Evolutionary conservation across 257 asterid species (phyloP).

Genomic region (Solanum chilense): DNA sequence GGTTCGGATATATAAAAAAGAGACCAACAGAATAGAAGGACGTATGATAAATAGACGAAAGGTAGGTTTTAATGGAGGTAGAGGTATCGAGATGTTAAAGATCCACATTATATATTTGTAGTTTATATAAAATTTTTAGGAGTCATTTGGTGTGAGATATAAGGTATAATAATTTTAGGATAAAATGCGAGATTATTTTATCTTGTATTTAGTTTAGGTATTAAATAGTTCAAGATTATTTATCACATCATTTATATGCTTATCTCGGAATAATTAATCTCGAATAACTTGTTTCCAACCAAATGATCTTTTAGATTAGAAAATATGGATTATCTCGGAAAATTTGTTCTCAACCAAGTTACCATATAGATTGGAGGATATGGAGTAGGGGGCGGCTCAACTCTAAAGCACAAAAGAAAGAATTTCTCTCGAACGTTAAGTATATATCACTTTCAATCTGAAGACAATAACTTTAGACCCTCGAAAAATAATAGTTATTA

Average conservation of each 20-base stretch:
- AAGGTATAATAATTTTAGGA: too few relatives aligned
- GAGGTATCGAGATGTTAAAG: background rate
- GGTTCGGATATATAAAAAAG: background rate
- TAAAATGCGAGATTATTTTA: too few relatives aligned
- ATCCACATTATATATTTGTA: background rate
- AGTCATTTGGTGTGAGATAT: background rate
- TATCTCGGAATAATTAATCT: background rate
- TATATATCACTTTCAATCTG: background rate
- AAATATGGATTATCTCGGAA: too few relatives aligned
- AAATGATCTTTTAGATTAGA: too few relatives aligned
- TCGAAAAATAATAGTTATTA: too few relatives aligned
- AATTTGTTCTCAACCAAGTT: background rate
- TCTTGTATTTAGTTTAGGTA: background rate
- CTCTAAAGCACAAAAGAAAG: too few relatives aligned
- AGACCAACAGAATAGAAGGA: accelerated
- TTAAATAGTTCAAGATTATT: too few relatives aligned
- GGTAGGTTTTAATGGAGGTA: background rate
- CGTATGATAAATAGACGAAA: background rate
- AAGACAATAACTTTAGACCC: too few relatives aligned
- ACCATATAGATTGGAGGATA: background rate
- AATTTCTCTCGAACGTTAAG: too few relatives aligned
- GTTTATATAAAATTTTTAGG: background rate
- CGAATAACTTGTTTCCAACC: background rate
- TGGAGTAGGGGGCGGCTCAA: background rate
- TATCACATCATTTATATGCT: background rate